Percentiles rank a stretch among this genome's conserved stretches.
phyloP scores from a whole-genome alignment of 768 basidiomycete species.

The Auricularia auricula-judae region DNA sequence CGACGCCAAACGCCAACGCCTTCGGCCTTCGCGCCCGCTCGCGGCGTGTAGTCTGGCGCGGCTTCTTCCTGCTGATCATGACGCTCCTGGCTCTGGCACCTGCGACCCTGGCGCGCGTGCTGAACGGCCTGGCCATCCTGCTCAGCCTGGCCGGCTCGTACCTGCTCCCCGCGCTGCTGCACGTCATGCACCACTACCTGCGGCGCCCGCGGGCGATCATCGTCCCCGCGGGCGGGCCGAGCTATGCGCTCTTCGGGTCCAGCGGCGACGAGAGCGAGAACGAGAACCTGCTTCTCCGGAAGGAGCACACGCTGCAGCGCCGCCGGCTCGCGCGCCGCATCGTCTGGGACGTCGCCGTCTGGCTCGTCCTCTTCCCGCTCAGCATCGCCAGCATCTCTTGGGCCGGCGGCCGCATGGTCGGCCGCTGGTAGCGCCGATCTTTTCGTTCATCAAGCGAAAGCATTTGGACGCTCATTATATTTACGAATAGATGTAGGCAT shows the following conservation, averaged over 20 bases:
- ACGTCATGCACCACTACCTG: slow-evolving; percentile 77
- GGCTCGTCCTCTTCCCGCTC: slow-evolving; percentile 55
- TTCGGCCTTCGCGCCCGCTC: slow-evolving; percentile 37
- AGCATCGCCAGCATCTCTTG: slow-evolving; percentile 47
- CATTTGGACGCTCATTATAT: too few relatives aligned
- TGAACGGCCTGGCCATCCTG: neutral
- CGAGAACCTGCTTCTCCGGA: slow-evolving; percentile 58
- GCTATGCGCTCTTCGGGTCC: slow-evolving; percentile 15
- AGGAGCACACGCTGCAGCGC: slow-evolving; percentile 76
- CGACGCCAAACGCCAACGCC: slow-evolving; percentile 31
- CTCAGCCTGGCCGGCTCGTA: neutral
- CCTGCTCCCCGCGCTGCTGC: slow-evolving; percentile 44
- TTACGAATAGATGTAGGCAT: too few relatives aligned
- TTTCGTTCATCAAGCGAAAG: too few relatives aligned
- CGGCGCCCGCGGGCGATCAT: slow-evolving; percentile 76
- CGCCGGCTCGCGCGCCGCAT: slow-evolving; percentile 60
- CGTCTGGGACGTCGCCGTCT: slow-evolving; percentile 76
- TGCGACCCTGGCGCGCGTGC: neutral
- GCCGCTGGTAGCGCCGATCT: slow-evolving; percentile 34
- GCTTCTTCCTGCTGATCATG: slow-evolving; percentile 54
- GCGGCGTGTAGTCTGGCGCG: slow-evolving; percentile 18
- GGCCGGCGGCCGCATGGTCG: slow-evolving; percentile 40
- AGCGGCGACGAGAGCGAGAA: slow-evolving; percentile 36
- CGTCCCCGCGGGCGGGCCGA: slow-evolving; percentile 36
- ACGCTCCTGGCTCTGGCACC: neutral